These are phyloP conservation scores for Fusarium tjaetaba DNA, from an alignment of 2,329 filamentous ascomycete species.

Conservation along the genomic window DNA sequence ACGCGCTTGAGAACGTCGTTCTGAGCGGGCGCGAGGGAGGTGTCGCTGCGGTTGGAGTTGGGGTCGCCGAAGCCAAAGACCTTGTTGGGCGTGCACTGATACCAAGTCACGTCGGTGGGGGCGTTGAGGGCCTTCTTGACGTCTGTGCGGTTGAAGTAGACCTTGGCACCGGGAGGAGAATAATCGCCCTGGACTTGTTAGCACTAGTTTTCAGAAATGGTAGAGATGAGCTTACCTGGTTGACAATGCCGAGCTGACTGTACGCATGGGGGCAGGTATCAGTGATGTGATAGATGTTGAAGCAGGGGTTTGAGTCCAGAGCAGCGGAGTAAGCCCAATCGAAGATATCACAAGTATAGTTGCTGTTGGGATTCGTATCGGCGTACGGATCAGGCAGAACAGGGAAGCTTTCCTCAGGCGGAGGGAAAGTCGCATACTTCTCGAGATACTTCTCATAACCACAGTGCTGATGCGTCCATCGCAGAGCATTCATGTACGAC, in stretches of 20 bases:
- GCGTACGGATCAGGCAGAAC: slow-evolving; percentile 43
- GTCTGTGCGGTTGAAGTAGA: slow-evolving; percentile 78
- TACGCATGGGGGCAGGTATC: slow-evolving; percentile 76
- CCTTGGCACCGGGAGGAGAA: slow-evolving; percentile 65
- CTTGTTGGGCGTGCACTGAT: slow-evolving; percentile 39
- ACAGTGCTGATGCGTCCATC: slow-evolving; percentile 63
- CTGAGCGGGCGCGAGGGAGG: slow-evolving; percentile 32
- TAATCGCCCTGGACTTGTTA: slow-evolving; percentile 60
- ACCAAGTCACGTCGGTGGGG: slow-evolving; percentile 50
- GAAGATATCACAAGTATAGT: slow-evolving; percentile 67
- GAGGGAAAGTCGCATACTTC: slow-evolving; percentile 74
- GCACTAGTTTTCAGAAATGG: rapidly evolving
- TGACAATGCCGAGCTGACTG: slow-evolving; percentile 76
- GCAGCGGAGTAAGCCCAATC: slow-evolving; percentile 64
- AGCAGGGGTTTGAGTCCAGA: slow-evolving; percentile 76
- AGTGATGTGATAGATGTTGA: slow-evolving; percentile 78
- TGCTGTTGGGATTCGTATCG: slow-evolving; percentile 41
- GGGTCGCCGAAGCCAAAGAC: slow-evolving; percentile 41
- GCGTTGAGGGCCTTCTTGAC: slow-evolving; percentile 77
- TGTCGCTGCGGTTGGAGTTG: slow-evolving; percentile 27
- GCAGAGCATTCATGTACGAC: slow-evolving; percentile 62
- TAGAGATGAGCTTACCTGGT: slow-evolving; percentile 46
- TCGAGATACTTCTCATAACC: slow-evolving; percentile 70
- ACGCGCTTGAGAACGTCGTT: slow-evolving; percentile 41
- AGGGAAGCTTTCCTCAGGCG: slow-evolving; percentile 66